These are phyloP conservation scores for Neurospora sp. DNA, from an alignment of 2,329 filamentous ascomycete species.

Conservation along the genomic window DNA sequence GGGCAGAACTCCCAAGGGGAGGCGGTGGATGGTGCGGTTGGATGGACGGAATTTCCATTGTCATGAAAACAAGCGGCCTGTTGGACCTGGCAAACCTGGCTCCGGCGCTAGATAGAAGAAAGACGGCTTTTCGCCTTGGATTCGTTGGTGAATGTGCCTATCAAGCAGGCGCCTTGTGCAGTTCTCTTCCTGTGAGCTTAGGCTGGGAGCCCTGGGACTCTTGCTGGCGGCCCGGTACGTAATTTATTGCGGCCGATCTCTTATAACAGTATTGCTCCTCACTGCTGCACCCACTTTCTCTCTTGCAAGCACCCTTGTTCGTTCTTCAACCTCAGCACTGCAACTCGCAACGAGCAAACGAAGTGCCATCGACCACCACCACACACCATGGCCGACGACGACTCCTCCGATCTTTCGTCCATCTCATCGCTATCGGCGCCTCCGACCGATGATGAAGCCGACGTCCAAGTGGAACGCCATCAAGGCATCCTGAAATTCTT, in stretches of 20 bases:
- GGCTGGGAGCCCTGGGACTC: slow-evolving; percentile 12
- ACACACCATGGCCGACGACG: slow-evolving; percentile 46
- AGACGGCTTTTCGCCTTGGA: background rate
- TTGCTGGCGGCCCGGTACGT: slow-evolving; percentile 17
- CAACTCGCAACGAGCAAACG: slow-evolving; percentile 11
- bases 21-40: background rate
- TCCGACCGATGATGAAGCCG: slow-evolving; percentile 42
- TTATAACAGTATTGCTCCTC: slow-evolving; percentile 5
- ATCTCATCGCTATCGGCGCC: slow-evolving; percentile 32
- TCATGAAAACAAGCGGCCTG: background rate
- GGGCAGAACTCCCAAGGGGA: background rate
- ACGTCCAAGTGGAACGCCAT: slow-evolving; percentile 40
- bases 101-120: background rate
- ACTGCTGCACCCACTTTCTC: slow-evolving; percentile 19
- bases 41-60: background rate
- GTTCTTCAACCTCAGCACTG: slow-evolving; percentile 17
- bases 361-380: slow-evolving; percentile 2
- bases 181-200: slow-evolving; percentile 3
- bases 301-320: slow-evolving; percentile 21
- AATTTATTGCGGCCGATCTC: slow-evolving; percentile 20
- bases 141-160: slow-evolving; percentile 13
- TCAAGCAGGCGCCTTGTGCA: slow-evolving; percentile 11
- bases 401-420: slow-evolving; percentile 53
- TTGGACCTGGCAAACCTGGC: background rate
- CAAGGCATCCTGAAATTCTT: slow-evolving; percentile 60